Evolutionary conservation across 768 basidiomycete genomes (phyloP).

Genomic region (Podaxis sp.): DNA sequence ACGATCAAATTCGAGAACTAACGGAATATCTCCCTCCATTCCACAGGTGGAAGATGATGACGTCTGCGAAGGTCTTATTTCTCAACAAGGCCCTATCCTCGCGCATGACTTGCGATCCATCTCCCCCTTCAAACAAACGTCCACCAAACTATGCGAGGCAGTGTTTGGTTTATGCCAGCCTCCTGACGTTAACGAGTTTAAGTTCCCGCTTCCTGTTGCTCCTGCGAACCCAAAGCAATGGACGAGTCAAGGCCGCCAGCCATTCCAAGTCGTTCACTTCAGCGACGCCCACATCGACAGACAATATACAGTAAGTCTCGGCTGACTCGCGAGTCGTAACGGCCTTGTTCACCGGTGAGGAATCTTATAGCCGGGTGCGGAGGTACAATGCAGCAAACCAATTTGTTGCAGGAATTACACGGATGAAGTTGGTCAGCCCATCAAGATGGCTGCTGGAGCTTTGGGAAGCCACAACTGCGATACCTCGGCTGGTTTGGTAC

Average conservation of each 20-base stretch:
- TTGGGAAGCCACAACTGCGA: constrained; percentile 54
- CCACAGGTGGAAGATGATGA: constrained; percentile 52
- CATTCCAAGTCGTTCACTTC: constrained; percentile 60
- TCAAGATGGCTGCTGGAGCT: constrained; percentile 45
- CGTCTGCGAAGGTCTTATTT: constrained; percentile 54
- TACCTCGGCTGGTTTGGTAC: constrained; percentile 44
- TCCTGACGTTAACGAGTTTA: constrained; percentile 43
- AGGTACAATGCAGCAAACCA: constrained; percentile 59
- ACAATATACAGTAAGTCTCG: constrained; percentile 43
- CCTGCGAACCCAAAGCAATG: constrained; percentile 35
- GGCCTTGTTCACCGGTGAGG: neutral
- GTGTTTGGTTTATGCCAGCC: constrained; percentile 54
- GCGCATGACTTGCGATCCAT: constrained; percentile 56
- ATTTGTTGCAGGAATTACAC: constrained; percentile 59
- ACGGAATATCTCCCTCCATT: too few species aligned
- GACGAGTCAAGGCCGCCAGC: constrained; percentile 36
- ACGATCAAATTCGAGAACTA: neutral
- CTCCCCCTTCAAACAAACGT: constrained; percentile 43
- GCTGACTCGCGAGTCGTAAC: neutral
- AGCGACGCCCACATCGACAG: constrained; percentile 66
- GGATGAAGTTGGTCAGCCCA: constrained; percentile 33
- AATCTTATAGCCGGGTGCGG: constrained; percentile 43
- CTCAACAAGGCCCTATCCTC: constrained; percentile 54
- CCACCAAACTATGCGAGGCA: constrained; percentile 54
- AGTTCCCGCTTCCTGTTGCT: constrained; percentile 43